These are phyloP conservation scores for Seminavis robusta DNA, from an alignment of 108 stramenopile species.

Conservation along the genomic window DNA sequence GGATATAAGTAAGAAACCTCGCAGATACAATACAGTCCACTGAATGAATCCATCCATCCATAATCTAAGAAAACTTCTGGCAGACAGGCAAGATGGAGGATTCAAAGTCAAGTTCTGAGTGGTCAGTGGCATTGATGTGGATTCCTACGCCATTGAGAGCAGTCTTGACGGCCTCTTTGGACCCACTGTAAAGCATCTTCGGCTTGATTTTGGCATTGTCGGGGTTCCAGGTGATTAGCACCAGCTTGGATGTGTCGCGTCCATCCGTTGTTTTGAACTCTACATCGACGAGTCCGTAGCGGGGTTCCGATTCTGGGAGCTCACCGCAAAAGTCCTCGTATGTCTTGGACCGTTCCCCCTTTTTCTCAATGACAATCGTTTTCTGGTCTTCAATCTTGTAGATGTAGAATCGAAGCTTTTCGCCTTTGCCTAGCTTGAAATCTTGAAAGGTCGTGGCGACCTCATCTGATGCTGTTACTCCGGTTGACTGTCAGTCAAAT, in stretches of 20 bases:
- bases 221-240: slow-evolving; percentile 94
- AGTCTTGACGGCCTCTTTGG: slow-evolving; percentile 89
- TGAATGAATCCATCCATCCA: too few relatives aligned
- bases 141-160: slow-evolving; percentile 84
- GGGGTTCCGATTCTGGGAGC: slow-evolving; percentile 86
- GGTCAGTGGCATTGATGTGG: slow-evolving; percentile 86
- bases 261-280: slow-evolving; percentile 87
- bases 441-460: slow-evolving; percentile 62
- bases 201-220: slow-evolving; percentile 80
- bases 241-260: slow-evolving; percentile 88
- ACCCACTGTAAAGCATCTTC: slow-evolving; percentile 95
- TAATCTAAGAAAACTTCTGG: slow-evolving; percentile 84
- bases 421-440: slow-evolving; percentile 79
- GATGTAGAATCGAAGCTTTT: slow-evolving; percentile 78
- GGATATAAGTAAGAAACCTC: too few relatives aligned
- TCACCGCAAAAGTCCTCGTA: slow-evolving; percentile 82
- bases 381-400: slow-evolving; percentile 84
- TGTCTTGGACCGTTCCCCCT: slow-evolving; percentile 49
- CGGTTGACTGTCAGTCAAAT: slow-evolving; percentile 61
- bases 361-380: slow-evolving; percentile 71
- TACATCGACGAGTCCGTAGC: slow-evolving; percentile 91
- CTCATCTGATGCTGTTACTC: slow-evolving; percentile 75
- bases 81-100: slow-evolving; percentile 70
- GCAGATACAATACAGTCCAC: too few relatives aligned
- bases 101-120: slow-evolving; percentile 83